These are phyloP conservation scores for Pythium vanterpoolii DNA, from an alignment of 352 stramenopile genomes.

Conservation along the genomic window DNA sequence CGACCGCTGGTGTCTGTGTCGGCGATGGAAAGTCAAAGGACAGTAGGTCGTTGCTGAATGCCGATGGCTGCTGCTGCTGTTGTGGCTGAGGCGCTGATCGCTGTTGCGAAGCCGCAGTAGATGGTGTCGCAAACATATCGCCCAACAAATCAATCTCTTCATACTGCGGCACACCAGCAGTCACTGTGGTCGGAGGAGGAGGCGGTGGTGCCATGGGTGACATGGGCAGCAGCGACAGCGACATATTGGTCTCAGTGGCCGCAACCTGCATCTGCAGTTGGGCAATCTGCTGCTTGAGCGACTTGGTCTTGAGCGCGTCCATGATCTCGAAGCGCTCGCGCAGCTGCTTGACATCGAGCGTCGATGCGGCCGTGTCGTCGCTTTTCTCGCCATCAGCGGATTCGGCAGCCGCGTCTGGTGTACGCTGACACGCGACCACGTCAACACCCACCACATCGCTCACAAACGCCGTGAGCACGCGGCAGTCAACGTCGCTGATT, in stretches of 20 bases:
- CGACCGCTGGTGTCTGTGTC: not conserved
- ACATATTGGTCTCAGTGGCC: slow-evolving; percentile 5
- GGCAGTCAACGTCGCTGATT: slow-evolving; percentile 41
- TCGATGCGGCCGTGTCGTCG: slow-evolving; percentile 13
- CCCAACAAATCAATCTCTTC: slow-evolving; percentile 58
- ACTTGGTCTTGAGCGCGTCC: slow-evolving; percentile 39
- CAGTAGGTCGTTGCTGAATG: slow-evolving; percentile 18
- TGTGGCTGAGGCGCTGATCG: not conserved
- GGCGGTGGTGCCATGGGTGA: slow-evolving; percentile 29
- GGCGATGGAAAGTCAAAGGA: slow-evolving; percentile 11
- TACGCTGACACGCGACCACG: slow-evolving; percentile 42
- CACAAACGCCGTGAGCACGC: slow-evolving; percentile 52
- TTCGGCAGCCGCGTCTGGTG: not conserved
- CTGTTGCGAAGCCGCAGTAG: not conserved
- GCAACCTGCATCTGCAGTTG: slow-evolving; percentile 19
- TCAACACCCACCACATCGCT: slow-evolving; percentile 68
- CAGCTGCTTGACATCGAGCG: slow-evolving; percentile 45
- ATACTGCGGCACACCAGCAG: slow-evolving; percentile 29
- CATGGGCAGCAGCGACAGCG: slow-evolving; percentile 38
- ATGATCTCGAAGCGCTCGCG: slow-evolving; percentile 49
- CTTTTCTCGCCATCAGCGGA: slow-evolving; percentile 2
- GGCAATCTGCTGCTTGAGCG: slow-evolving; percentile 30
- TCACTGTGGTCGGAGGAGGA: slow-evolving; percentile 29
- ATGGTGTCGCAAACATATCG: slow-evolving; percentile 14
- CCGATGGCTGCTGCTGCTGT: slow-evolving; percentile 5